Conservation (phyloP, 495 filamentous ascomycete genomes). For the Symbiotaphrina buchneri region DNA sequence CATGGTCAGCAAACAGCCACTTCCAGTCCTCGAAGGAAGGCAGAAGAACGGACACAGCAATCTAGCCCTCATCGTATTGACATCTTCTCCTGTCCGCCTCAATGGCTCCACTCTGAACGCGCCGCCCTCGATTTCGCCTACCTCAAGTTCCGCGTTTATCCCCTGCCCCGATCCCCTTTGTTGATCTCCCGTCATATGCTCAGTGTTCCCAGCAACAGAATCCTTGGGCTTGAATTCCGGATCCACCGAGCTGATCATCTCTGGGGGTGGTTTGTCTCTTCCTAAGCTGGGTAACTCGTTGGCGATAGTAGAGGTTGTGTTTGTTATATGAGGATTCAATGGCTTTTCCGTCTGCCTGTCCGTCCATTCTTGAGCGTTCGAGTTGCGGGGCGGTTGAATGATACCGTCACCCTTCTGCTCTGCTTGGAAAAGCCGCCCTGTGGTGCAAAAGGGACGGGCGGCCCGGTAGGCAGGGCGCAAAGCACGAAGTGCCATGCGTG, state of each 20-base stretch:
- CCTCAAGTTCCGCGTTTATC: slow-evolving; percentile 41
- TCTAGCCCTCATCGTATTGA: slow-evolving; percentile 62
- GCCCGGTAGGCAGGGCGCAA: too few species aligned
- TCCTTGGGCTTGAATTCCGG: slow-evolving; percentile 33
- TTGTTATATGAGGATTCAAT: slow-evolving; percentile 40
- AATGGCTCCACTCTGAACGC: slow-evolving; percentile 80
- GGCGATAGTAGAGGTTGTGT: slow-evolving; percentile 38
- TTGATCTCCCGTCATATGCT: slow-evolving; percentile 37
- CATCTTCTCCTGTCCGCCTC: slow-evolving; percentile 57
- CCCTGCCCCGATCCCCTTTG: slow-evolving; percentile 15
- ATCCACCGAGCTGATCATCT: slow-evolving; percentile 32
- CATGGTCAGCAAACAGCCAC: neutral
- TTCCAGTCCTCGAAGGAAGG: neutral
- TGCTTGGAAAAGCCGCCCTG: too few species aligned
- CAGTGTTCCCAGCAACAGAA: slow-evolving; percentile 28
- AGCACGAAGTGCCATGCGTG: too few species aligned
- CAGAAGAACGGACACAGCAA: slow-evolving; percentile 53
- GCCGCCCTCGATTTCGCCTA: slow-evolving; percentile 80
- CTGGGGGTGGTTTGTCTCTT: slow-evolving; percentile 30
- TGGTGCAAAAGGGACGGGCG: too few species aligned
- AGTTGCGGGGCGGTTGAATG: too few species aligned
- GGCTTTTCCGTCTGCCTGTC: too few species aligned
- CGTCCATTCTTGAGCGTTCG: too few species aligned
- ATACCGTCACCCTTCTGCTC: too few species aligned
- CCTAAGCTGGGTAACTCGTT: slow-evolving; percentile 39